Base-by-base conservation (phyloP, 495 filamentous ascomycete species). In the Aspergillus diversus region DNA sequence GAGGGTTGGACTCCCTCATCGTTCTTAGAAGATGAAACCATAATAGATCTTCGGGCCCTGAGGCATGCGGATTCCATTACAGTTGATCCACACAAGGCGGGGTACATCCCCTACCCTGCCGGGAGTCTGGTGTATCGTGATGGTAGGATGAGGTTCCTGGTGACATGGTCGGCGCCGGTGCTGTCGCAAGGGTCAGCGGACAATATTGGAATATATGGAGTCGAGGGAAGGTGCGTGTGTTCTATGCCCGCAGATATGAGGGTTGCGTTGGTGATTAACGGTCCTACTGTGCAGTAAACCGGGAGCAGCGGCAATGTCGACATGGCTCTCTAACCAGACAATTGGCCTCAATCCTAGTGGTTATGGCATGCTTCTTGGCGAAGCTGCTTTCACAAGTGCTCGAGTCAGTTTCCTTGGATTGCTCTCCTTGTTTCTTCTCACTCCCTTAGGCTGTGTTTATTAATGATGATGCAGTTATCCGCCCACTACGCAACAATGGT, bases 101-200 rank as follows among this genome's bases (percentile, higher is more conserved):
- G 77, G 15, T 82, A 83, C 62, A 74, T 81, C 17, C 78, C 77
- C 3, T 83, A 83, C 57, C 79, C 80, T 5, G 79, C 80, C 7
- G 80, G 81, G 5, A 74, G 70, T 5, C 60, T 84, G 31, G 73
- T 70, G 11, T 83, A 82, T 54, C 73, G 72, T 4, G 80, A 83
- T 51, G 80, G 71, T 1, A 65, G 77, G 17, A 80, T 81, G 72
- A 68, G 74, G 49, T 77, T 74, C 59, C 67, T 80, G 3, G 71
- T 83, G 0, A 83, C 81, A 1, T 83, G 80, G 81, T 74, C 80
- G 3, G 71, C 66, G n/a, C 80, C 81, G 1, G 69, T 71, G 33
- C 65, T 83, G 13, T 68, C 73, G 11, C 65, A 70, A 7, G 64
- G 66, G n/a, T 69, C 65, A 7, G 59, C 69, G 1, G 63, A 65